A percentile compares a stretch with the other conserved stretches of the same genome.
phyloP scores from a whole-genome alignment of 1,139 yeast genomes.

The Hanseniaspora sp. region DNA sequence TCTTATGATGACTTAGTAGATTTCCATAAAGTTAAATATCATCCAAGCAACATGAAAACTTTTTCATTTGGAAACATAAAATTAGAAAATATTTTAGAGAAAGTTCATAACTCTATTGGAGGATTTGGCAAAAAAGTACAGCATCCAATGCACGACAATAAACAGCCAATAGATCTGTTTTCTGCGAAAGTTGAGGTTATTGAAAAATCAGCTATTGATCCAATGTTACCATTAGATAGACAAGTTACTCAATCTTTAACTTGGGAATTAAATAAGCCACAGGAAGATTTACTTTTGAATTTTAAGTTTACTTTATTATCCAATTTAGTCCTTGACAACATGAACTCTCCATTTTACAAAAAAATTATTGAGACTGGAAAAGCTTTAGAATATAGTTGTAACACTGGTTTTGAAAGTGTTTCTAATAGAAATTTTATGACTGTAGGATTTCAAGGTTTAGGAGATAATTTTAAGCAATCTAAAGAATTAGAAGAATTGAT shows the following conservation, averaged over 20 bases:
- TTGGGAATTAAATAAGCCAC: constrained; percentile 72
- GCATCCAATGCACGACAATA: constrained; percentile 20
- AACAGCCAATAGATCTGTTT: constrained; percentile 21
- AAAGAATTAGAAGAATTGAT: constrained; percentile 39
- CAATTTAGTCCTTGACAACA: constrained; percentile 75
- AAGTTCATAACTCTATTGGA: constrained; percentile 43
- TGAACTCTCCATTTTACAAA: constrained; percentile 80
- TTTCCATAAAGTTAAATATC: constrained; percentile 66
- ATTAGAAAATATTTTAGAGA: constrained; percentile 48
- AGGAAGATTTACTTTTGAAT: constrained; percentile 50
- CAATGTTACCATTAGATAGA: constrained; percentile 58
- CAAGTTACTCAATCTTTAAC: constrained; percentile 76
- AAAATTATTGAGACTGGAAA: constrained; percentile 70
- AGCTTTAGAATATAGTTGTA: constrained; percentile 79
- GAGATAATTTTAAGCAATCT: constrained; percentile 28
- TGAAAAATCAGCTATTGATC: constrained; percentile 36
- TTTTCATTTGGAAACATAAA: constrained; percentile 80
- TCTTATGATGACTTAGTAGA: constrained; percentile 62
- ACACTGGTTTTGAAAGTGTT: constrained; percentile 77
- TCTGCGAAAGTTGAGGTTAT: neutral
- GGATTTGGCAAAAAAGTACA: constrained; percentile 43
- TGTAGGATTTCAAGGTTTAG: constrained; percentile 72
- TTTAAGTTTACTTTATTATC: constrained; percentile 66
- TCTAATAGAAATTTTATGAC: constrained; percentile 72
- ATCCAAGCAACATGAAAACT: constrained; percentile 80